Evolutionary conservation across 768 basidiomycete genomes (phyloP), one percentile per base, ranked within the genome.

Genomic region (Symmetrospora coprosmae): DNA sequence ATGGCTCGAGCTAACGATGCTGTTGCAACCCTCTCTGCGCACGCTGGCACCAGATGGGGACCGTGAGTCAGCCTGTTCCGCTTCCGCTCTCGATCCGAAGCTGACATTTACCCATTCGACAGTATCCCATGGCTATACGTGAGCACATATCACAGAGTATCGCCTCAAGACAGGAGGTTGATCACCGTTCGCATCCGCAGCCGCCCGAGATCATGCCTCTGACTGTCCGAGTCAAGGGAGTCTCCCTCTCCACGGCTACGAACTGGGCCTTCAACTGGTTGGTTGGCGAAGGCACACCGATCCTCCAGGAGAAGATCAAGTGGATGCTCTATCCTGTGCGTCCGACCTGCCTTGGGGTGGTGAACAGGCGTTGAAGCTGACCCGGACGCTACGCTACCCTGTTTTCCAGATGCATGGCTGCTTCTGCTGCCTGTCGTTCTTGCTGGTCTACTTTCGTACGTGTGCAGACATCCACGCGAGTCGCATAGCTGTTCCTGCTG

Each of bases 251-350:
- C 0, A 94, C 91, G 4, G 88, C 88, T 14, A 91, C 87, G 11
- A 68, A 68, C 38, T 69, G 67, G 7, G 77, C 78, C n/a, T 87
- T 87, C 76, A 90, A 90, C 72, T 92, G 84, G 73, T 72, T 89
- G 60, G 86, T 96, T 38, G 90, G 90, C 31, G 84, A 86, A 71
- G 76, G 81, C 28, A 96, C 90, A 0, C 91, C 90, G 1, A 79
- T 81, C 53, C 75, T 94, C 37, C 88, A 92, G 73, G 87, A 90
- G 61, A 72, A 79, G 21, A 92, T 96, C 66, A 79, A 78, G 39
- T 97, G 91, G 90, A 78, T 86, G 46, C 71, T 96, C 55, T 94
- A 96, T 74, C 87, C 87, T 0, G 91, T 96, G 88, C 89, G 92
- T 13, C 14, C 13, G 14, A 13, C 38, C 38, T 13, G 38, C 19